phyloP scores from a whole-genome alignment of 306 rosid species.

The Sesbania bispinosa region DNA sequence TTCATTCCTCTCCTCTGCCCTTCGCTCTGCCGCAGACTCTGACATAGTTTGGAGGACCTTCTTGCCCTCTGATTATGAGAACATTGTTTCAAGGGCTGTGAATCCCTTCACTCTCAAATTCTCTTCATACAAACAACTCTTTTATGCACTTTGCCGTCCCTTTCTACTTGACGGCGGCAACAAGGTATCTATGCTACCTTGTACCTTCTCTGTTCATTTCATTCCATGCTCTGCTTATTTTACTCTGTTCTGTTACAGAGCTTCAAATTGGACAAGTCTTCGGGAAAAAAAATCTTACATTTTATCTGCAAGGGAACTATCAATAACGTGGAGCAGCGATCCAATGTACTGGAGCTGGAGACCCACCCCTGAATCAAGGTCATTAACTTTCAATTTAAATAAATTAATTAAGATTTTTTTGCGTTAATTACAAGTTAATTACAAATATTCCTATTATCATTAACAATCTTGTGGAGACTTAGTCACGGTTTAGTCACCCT shows the following conservation, averaged over 20 bases:
- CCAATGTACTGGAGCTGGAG: slow-evolving; percentile 61
- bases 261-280: slow-evolving; percentile 42
- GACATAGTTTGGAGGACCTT: slow-evolving; percentile 56
- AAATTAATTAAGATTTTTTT: too few relatives aligned
- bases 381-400: too few relatives aligned
- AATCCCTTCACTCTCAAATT: slow-evolving; percentile 20
- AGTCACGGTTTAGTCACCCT: too few relatives aligned
- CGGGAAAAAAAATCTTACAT: slow-evolving; percentile 42
- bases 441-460: too few relatives aligned
- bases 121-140: slow-evolving; percentile 49
- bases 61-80: slow-evolving; percentile 47
- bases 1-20: slow-evolving; percentile 42
- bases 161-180: slow-evolving; percentile 48
- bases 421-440: too few relatives aligned
- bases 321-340: slow-evolving; percentile 41
- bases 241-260: slow-evolving; percentile 26
- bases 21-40: slow-evolving; percentile 38
- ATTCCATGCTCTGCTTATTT: too few relatives aligned
- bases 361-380: slow-evolving; percentile 47
- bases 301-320: slow-evolving; percentile 55
- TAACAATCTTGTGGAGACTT: too few relatives aligned
- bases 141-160: slow-evolving; percentile 34
- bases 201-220: neutral
- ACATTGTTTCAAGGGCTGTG: slow-evolving; percentile 31
- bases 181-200: slow-evolving; percentile 46